Conservation (phyloP, 2,329 filamentous ascomycete species). For the Penicillium sp. region DNA sequence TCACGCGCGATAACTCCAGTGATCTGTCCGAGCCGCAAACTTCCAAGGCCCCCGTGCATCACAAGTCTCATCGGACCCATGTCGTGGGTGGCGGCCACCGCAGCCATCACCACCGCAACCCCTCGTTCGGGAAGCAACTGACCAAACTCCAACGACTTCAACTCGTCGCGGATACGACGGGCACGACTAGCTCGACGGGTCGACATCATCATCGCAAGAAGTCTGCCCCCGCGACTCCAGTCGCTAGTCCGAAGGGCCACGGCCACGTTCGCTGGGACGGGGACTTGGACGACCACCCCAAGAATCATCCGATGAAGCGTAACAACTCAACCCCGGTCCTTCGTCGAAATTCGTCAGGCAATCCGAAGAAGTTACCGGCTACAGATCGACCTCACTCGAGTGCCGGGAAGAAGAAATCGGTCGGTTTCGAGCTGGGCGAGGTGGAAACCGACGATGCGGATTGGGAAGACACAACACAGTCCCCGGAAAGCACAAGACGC, state of each 20-base stretch:
- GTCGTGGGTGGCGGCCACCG: slow-evolving; percentile 36
- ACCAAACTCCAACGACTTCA: slow-evolving; percentile 37
- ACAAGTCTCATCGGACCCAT: slow-evolving; percentile 40
- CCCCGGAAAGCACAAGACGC: slow-evolving; percentile 44
- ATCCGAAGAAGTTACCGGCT: slow-evolving; percentile 37
- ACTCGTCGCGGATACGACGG: slow-evolving; percentile 28
- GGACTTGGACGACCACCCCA: slow-evolving; percentile 32
- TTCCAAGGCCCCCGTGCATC: slow-evolving; percentile 30
- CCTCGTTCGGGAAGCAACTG: slow-evolving; percentile 42
- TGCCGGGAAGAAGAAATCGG: slow-evolving; percentile 42
- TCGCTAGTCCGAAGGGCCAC: slow-evolving; percentile 37
- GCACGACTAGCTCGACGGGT: slow-evolving; percentile 28
- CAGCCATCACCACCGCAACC: slow-evolving; percentile 38
- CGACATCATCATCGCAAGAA: slow-evolving; percentile 44
- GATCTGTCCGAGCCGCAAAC: slow-evolving; percentile 31
- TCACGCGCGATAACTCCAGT: slow-evolving; percentile 32
- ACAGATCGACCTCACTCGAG: slow-evolving; percentile 32
- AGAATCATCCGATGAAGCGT: slow-evolving; percentile 39
- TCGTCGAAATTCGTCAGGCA: slow-evolving; percentile 35
- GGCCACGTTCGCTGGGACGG: slow-evolving; percentile 41
- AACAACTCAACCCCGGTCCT: slow-evolving; percentile 43
- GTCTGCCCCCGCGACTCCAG: slow-evolving; percentile 42
- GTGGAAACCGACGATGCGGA: slow-evolving; percentile 43
- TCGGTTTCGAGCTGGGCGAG: slow-evolving; percentile 44
- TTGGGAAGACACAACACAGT: slow-evolving; percentile 47